Percentiles rank a stretch among this genome's conserved stretches.
phyloP scores from a whole-genome alignment of 1,284 basidiomycete genomes.

The Ustilago esculenta region DNA sequence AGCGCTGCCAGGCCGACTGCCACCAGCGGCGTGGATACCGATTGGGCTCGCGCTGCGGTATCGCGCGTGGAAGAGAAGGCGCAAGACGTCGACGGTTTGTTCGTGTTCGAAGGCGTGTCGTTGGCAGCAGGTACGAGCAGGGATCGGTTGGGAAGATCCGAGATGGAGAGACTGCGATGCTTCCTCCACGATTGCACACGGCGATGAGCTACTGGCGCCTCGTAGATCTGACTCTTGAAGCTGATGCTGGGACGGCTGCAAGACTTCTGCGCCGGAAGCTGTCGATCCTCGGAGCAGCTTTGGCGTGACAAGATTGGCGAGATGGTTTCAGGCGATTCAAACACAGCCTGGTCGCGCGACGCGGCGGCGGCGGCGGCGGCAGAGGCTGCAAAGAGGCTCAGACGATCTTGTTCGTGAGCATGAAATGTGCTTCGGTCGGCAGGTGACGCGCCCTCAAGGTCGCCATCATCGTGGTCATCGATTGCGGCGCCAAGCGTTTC shows the following conservation, averaged over 20 bases:
- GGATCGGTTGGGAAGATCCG: slow-evolving; percentile 12
- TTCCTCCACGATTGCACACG: slow-evolving; percentile 35
- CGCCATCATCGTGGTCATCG: slow-evolving; percentile 13
- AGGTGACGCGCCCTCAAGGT: slow-evolving; percentile 32
- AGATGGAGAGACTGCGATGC: slow-evolving; percentile 35
- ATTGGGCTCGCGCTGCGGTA: slow-evolving; percentile 4
- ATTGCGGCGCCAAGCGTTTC: slow-evolving; percentile 33
- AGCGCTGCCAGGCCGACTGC: slow-evolving; percentile 43
- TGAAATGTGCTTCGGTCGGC: background rate
- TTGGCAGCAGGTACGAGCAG: background rate
- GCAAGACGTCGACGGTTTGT: slow-evolving; percentile 3
- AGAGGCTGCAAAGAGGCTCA: background rate
- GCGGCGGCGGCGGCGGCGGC: slow-evolving; percentile 1
- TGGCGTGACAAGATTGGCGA: slow-evolving; percentile 24
- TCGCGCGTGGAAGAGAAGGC: slow-evolving; percentile 2
- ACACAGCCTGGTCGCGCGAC: slow-evolving; percentile 5
- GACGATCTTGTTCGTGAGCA: slow-evolving; percentile 1
- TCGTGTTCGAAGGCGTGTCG: background rate
- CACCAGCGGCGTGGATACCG: slow-evolving; percentile 21
- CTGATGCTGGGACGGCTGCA: slow-evolving; percentile 4
- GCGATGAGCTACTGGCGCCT: slow-evolving; percentile 21
- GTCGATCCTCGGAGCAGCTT: slow-evolving; percentile 30
- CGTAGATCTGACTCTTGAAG: slow-evolving; percentile 30
- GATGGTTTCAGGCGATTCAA: slow-evolving; percentile 21
- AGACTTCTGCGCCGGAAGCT: background rate